Base-by-base conservation (phyloP, 2,329 filamentous ascomycete genomes). In the Verticillium dahliae region DNA sequence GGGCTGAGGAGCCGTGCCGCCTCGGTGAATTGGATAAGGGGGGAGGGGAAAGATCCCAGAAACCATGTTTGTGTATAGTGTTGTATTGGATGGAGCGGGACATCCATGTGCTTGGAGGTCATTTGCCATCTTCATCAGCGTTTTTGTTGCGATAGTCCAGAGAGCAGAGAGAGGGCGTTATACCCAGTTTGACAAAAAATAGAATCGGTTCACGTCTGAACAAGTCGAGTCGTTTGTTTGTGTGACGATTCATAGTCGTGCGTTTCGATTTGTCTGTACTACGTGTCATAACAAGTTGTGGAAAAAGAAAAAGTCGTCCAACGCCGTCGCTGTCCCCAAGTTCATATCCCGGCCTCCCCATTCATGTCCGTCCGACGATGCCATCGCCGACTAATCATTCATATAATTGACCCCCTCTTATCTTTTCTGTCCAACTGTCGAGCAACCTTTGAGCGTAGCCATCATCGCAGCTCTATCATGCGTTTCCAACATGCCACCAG, bases 1-100 rank as follows among this genome's bases (percentile, higher is more conserved):
- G 54, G 79, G 78, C 39, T 15, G 39, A 18, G 18, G 18, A 22
- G 18, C 1, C 45, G 10, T 22, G 45, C 10, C 5, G 2, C 6
- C n/a, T 11, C 4, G 45, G 13, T 22, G 11, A 22, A 27, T 13
- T 11, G 18, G n/a, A 22, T 9, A 11, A 22, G 18, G 4, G 22
- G 18, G 7, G 45, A 11, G 10, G 4, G 7, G 18, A 22, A 22
- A 52, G 39, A n/a, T 18, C n/a, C 9, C n/a, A n/a, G n/a, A 9
- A 45, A 31, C 27, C 27, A 31, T 31, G 27, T 31, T 31, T 31
- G 27, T 31, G 18, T 22, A 31, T 31, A 5, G 27, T 31, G 27
- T 31, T 31, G 27, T 31, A 31, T 31, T 31, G 27, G 27, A 31
- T 31, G 27, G n/a, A 45, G 15, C n/a, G 39, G 39, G 15, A 45